Evolutionary conservation across 2,329 filamentous ascomycete species (phyloP).

Genomic region (Rutstroemia sydowiana): DNA sequence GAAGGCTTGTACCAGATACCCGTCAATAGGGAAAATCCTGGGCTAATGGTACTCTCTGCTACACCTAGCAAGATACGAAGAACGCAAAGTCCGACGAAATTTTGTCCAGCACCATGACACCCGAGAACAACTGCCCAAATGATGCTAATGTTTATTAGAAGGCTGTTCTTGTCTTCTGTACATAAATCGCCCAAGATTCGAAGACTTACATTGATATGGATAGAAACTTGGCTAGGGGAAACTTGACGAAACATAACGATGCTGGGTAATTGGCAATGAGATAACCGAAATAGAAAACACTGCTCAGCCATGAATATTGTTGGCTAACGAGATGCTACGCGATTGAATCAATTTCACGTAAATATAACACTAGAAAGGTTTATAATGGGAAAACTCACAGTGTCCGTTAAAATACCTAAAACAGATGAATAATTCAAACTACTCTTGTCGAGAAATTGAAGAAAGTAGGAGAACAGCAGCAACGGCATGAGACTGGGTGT

Average conservation of each 20-base stretch:
- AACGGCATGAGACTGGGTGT: slow-evolving; percentile 2
- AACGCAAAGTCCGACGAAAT: slow-evolving; percentile 18
- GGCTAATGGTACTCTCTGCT: slow-evolving; percentile 24
- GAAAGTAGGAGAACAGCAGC: neutral
- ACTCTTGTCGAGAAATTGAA: slow-evolving; percentile 8
- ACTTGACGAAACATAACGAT: slow-evolving; percentile 24
- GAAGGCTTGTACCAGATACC: slow-evolving; percentile 26
- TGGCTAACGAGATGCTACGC: slow-evolving; percentile 29
- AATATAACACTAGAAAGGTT: too few relatives aligned
- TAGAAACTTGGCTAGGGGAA: slow-evolving; percentile 51
- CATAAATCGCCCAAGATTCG: slow-evolving; percentile 53
- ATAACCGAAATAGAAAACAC: slow-evolving; percentile 38
- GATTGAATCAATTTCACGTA: neutral
- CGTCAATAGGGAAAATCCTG: slow-evolving; percentile 30
- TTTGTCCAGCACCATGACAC: slow-evolving; percentile 12
- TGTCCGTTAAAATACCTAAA: slow-evolving; percentile 38
- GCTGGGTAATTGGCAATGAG: slow-evolving; percentile 16
- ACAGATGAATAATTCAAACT: slow-evolving; percentile 33
- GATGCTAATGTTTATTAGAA: slow-evolving; percentile 43
- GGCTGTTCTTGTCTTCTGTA: slow-evolving; percentile 39
- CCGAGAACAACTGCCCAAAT: slow-evolving; percentile 48
- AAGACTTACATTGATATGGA: slow-evolving; percentile 50
- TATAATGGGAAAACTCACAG: slow-evolving; percentile 19
- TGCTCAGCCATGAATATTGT: slow-evolving; percentile 41
- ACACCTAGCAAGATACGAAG: slow-evolving; percentile 26